Percentiles rank a stretch among this genome's conserved stretches.
Conservation (phyloP, 1,284 basidiomycete species). For the Pseudozyma pruni region DNA sequence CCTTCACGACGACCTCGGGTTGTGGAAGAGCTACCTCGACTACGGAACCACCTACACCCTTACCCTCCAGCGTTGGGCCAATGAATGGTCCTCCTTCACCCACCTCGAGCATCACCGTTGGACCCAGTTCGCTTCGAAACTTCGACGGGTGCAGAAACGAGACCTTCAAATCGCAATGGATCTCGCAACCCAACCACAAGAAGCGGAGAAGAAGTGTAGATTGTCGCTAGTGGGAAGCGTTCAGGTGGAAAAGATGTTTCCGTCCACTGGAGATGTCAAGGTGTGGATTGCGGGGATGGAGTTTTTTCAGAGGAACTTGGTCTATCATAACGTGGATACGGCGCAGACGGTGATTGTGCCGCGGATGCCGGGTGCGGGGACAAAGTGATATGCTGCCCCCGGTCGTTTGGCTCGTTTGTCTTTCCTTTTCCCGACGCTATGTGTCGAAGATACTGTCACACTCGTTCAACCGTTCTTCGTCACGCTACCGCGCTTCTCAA, state of each 20-base stretch:
- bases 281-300: slow-evolving; percentile 35
- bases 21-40: slow-evolving; percentile 18
- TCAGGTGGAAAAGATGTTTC: slow-evolving; percentile 35
- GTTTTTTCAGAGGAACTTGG: slow-evolving; percentile 38
- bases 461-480: no score
- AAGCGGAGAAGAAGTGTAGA: slow-evolving; percentile 5
- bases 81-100: no score
- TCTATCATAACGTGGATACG: slow-evolving; percentile 34
- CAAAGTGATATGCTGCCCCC: not conserved
- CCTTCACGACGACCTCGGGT: not conserved
- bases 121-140: no score
- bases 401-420: no score
- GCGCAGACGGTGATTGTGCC: slow-evolving; percentile 22
- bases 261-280: slow-evolving; percentile 19
- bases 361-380: not conserved
- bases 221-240: slow-evolving; percentile 21
- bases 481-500: no score
- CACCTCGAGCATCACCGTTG: no score
- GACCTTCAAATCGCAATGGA: not conserved
- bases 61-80: no score
- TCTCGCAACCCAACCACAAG: not conserved
- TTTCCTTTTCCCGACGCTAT: no score
- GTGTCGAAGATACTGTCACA: no score
- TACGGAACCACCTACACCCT: no score
- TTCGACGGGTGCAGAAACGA: not conserved